Conservation (phyloP, 2,329 filamentous ascomycete genomes). For the Trichoderma citrinoviride region DNA sequence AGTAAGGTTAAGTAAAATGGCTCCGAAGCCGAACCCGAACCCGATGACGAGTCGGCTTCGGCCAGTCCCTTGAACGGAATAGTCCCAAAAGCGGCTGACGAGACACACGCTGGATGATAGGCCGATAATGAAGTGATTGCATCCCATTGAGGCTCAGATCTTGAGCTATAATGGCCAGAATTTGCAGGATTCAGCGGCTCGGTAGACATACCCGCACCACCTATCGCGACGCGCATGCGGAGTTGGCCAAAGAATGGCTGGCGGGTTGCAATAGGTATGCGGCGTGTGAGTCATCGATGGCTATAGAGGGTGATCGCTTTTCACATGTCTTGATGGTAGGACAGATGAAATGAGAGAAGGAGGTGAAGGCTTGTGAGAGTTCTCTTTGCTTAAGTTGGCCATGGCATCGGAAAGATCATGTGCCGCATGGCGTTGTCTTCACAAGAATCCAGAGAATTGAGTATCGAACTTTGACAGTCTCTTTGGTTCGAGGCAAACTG, state of each 20-base stretch:
- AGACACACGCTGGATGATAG: neutral
- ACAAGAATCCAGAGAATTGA: too few relatives aligned
- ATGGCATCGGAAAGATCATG: too few relatives aligned
- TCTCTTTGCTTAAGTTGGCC: too few relatives aligned
- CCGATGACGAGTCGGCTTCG: conserved; percentile 11
- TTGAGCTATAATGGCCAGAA: neutral
- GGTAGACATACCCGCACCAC: neutral
- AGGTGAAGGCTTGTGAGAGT: too few relatives aligned
- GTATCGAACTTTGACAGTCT: too few relatives aligned
- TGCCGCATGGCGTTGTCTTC: too few relatives aligned
- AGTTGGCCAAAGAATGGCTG: neutral
- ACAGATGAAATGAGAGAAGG: neutral
- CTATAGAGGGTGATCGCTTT: neutral
- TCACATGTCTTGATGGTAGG: neutral
- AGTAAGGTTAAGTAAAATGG: neutral
- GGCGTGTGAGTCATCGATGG: neutral
- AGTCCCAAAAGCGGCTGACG: neutral
- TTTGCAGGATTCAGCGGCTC: neutral
- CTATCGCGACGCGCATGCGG: neutral
- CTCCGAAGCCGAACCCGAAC: neutral
- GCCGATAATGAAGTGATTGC: neutral
- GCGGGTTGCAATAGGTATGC: neutral
- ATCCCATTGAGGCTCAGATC: neutral
- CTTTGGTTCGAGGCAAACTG: too few relatives aligned
- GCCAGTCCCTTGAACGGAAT: neutral